A percentile compares a stretch with the other conserved stretches of the same genome.
Conservation (phyloP, 768 basidiomycete species). For the Suillus clintonianus region DNA sequence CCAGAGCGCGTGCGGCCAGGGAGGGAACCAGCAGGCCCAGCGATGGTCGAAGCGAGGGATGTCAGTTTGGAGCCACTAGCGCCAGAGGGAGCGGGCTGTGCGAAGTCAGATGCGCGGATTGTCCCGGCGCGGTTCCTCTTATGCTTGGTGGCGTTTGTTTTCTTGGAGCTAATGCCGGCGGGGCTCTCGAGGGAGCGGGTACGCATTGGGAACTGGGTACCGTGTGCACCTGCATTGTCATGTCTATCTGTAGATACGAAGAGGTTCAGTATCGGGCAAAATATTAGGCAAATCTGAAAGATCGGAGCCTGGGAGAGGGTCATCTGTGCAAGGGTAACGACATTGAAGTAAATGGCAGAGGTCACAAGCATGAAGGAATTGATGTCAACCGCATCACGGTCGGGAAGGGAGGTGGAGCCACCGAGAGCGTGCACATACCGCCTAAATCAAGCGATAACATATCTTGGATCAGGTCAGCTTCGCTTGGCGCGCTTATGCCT, state of each 20-base stretch:
- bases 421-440: slow-evolving; percentile 24
- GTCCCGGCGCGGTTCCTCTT: slow-evolving; percentile 49
- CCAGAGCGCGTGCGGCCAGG: slow-evolving; percentile 48
- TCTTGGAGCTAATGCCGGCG: neutral
- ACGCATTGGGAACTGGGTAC: slow-evolving; percentile 9
- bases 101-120: slow-evolving; percentile 51
- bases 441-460: slow-evolving; percentile 24
- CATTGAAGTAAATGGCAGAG: slow-evolving; percentile 3
- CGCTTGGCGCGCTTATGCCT: neutral
- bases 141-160: slow-evolving; percentile 17
- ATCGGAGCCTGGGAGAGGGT: neutral
- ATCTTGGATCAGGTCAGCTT: slow-evolving; percentile 18
- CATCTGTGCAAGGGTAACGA: slow-evolving; percentile 10
- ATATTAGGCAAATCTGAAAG: neutral
- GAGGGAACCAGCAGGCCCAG: slow-evolving; percentile 1
- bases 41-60: neutral
- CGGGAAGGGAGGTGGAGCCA: neutral
- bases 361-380: neutral
- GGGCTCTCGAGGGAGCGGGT: slow-evolving; percentile 25
- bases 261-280: neutral
- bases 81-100: slow-evolving; percentile 14
- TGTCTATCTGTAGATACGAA: slow-evolving; percentile 2
- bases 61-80: slow-evolving; percentile 8
- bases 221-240: slow-evolving; percentile 10
- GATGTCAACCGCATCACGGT: neutral